Percentiles rank a stretch among this genome's conserved stretches.
Conservation (phyloP, 108 stramenopile genomes). For the Asterionellopsis glacialis region DNA sequence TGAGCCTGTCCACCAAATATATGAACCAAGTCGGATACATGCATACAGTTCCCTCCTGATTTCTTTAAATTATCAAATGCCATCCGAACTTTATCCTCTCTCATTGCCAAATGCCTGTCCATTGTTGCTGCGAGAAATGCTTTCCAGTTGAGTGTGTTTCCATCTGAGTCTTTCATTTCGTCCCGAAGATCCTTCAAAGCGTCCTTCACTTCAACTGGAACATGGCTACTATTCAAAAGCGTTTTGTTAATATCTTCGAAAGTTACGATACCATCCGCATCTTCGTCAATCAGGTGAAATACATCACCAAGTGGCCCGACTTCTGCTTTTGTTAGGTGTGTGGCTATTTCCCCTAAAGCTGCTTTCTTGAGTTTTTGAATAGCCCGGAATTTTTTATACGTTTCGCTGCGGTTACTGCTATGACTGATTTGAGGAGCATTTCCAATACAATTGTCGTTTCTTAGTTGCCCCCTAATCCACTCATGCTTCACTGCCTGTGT, state of each 20-base stretch:
- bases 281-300: constrained; percentile 63
- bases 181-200: constrained; percentile 46
- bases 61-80: constrained; percentile 85
- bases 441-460: constrained; percentile 18
- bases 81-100: constrained; percentile 78
- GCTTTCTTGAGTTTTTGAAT: constrained; percentile 87
- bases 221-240: constrained; percentile 27
- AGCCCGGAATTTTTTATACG: constrained; percentile 69
- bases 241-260: constrained; percentile 72
- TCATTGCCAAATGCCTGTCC: constrained; percentile 67
- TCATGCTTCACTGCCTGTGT: constrained; percentile 60
- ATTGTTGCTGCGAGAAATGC: constrained; percentile 82
- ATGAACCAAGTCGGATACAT: constrained; percentile 64
- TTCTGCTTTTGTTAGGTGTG: constrained; percentile 70
- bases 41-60: constrained; percentile 53
- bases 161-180: constrained; percentile 59
- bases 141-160: constrained; percentile 78
- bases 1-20: constrained; percentile 80
- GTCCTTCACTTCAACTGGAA: constrained; percentile 12
- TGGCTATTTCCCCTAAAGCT: constrained; percentile 76
- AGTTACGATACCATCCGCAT: constrained; percentile 66
- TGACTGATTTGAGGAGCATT: constrained; percentile 12
- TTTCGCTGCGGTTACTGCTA: constrained; percentile 16
- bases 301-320: constrained; percentile 67
- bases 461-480: constrained; percentile 52